Percentiles rank a stretch among this genome's conserved stretches.
Conservation (phyloP, 352 stramenopile genomes). For the Phytophthora kernoviae region DNA sequence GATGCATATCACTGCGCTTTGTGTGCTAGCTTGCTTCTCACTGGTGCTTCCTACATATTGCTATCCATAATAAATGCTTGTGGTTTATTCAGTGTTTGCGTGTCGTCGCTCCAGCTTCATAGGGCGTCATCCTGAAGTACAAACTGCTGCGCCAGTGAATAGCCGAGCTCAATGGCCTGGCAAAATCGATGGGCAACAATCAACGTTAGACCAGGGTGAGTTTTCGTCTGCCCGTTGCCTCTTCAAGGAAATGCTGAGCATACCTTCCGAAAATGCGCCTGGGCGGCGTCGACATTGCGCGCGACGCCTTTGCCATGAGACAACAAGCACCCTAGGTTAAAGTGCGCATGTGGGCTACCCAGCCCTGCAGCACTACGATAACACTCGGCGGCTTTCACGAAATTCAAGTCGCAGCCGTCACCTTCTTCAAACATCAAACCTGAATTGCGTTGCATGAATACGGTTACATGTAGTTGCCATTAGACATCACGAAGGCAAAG, state of each 20-base stretch:
- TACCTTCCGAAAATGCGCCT: conserved; percentile 66
- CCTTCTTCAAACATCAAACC: conserved; percentile 80
- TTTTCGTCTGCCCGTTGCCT: background rate
- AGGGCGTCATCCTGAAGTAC: conserved; percentile 23
- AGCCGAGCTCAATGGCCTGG: conserved; percentile 61
- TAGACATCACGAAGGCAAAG: background rate
- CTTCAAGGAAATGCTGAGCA: conserved; percentile 1
- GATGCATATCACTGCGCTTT: conserved; percentile 17
- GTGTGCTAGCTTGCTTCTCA: conserved; percentile 22
- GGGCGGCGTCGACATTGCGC: conserved; percentile 57
- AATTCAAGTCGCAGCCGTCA: conserved; percentile 73
- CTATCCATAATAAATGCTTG: conserved; percentile 44
- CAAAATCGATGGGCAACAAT: conserved; percentile 6
- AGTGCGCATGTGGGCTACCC: conserved; percentile 65
- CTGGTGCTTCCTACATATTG: conserved; percentile 24
- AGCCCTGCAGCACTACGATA: conserved; percentile 58
- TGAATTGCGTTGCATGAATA: too few species aligned
- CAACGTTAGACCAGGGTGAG: conserved; percentile 2
- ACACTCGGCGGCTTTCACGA: conserved; percentile 53
- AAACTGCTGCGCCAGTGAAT: conserved; percentile 62
- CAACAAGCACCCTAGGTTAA: conserved; percentile 79
- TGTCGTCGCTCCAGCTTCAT: conserved; percentile 20
- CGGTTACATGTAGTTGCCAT: background rate
- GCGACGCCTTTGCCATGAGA: conserved; percentile 64
- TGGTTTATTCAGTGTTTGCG: conserved; percentile 27